Evolutionary conservation across 768 basidiomycete species (phyloP).

Genomic region (Lepiota subincarnata): DNA sequence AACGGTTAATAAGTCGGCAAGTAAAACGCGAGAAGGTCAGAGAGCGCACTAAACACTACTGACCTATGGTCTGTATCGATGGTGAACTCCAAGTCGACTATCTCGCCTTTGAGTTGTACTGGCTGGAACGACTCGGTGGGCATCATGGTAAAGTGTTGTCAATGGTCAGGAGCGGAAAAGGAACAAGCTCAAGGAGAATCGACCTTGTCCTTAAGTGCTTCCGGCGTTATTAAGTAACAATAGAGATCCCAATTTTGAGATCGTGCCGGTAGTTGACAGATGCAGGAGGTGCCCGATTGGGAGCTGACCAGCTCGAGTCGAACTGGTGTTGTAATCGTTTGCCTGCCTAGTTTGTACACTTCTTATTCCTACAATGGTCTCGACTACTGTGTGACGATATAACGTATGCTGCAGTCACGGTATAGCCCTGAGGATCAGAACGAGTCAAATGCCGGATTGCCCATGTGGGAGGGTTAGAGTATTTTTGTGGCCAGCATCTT

Average conservation of each 20-base stretch:
- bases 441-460: conserved; percentile 15
- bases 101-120: conserved; percentile 68
- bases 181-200: conserved; percentile 43
- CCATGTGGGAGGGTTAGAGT: conserved; percentile 31
- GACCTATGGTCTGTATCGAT: conserved; percentile 67
- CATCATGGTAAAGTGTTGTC: conserved; percentile 38
- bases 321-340: conserved; percentile 11
- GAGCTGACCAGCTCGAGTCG: conserved; percentile 15
- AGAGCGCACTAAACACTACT: conserved; percentile 21
- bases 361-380: conserved; percentile 14
- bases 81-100: conserved; percentile 75
- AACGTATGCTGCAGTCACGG: conserved; percentile 21
- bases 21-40: conserved; percentile 24
- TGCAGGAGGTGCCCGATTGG: conserved; percentile 33
- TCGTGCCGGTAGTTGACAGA: conserved; percentile 38
- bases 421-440: conserved; percentile 40
- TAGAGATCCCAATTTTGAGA: conserved; percentile 36
- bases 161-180: conserved; percentile 36
- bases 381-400: conserved; percentile 21
- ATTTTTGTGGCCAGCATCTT: conserved; percentile 27
- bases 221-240: conserved; percentile 61
- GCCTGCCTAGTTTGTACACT: conserved; percentile 13
- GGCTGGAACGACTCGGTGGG: conserved; percentile 51
- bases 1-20: conserved; percentile 48
- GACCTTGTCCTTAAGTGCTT: conserved; percentile 48